A percentile compares a stretch with the other conserved stretches of the same genome.
phyloP scores from a whole-genome alignment of 176 grass and related monocot genomes.

The Ensete ventricosum region DNA sequence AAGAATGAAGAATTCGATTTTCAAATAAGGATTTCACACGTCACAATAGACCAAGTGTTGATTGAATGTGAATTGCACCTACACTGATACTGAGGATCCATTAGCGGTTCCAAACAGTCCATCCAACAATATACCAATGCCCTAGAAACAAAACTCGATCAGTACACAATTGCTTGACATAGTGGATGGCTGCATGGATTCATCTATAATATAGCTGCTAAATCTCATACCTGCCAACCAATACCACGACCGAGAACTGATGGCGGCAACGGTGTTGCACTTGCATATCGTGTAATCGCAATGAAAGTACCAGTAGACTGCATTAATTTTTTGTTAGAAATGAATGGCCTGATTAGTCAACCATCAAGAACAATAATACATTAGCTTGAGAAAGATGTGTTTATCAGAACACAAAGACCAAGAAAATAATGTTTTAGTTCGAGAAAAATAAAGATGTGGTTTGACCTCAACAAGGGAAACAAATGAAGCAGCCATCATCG shows the following conservation, averaged over 20 bases:
- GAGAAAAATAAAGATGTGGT: background rate
- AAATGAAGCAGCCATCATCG: conserved; percentile 13
- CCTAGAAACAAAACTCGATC: conserved; percentile 33
- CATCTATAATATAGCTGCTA: background rate
- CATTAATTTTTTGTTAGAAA: conserved; percentile 6
- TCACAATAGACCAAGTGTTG: background rate
- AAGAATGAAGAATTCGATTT: background rate
- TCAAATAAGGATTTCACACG: background rate
- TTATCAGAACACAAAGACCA: background rate
- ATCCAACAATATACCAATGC: conserved; percentile 85
- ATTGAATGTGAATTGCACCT: conserved; percentile 20
- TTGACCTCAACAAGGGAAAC: conserved; percentile 4
- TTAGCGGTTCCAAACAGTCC: conserved; percentile 88
- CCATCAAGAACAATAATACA: background rate
- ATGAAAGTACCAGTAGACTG: conserved; percentile 93
- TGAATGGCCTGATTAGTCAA: background rate
- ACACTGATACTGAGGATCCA: conserved; percentile 86
- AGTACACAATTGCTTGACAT: background rate
- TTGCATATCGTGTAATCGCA: conserved; percentile 82
- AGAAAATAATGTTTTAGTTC: background rate
- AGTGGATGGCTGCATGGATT: background rate
- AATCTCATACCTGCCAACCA: conserved; percentile 67
- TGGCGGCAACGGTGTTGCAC: conserved; percentile 79
- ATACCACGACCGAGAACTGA: conserved; percentile 89
- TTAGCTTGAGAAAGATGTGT: background rate